These are phyloP conservation scores for Aspergillus quadricinctus DNA, from an alignment of 2,329 filamentous ascomycete genomes.

Conservation along the genomic window DNA sequence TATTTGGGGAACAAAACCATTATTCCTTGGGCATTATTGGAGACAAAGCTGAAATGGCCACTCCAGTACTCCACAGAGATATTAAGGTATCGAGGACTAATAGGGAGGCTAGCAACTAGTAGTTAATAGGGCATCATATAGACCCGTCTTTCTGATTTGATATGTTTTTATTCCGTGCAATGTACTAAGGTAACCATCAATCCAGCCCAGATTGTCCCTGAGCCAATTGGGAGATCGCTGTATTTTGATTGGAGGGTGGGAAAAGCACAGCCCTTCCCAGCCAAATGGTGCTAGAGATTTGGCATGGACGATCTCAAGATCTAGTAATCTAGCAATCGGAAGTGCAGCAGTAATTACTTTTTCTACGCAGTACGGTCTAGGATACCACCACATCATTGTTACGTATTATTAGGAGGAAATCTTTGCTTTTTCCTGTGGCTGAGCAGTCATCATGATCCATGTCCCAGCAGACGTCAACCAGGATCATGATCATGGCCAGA, in stretches of 20 bases:
- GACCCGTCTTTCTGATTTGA: background rate
- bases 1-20: background rate
- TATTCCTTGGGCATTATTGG: background rate
- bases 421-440: background rate
- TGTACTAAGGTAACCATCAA: background rate
- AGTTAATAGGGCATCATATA: background rate
- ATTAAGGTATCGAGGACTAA: background rate
- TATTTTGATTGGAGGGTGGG: slow-evolving; percentile 4
- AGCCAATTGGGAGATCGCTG: background rate
- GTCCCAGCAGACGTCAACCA: background rate
- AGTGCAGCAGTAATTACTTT: background rate
- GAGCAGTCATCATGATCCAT: background rate
- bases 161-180: background rate
- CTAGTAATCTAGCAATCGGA: background rate
- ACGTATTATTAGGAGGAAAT: background rate
- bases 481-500: background rate
- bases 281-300: background rate
- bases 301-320: background rate
- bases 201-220: background rate
- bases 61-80: too few species aligned
- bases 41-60: too few species aligned
- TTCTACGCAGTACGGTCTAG: background rate
- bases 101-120: background rate
- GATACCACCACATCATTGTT: background rate
- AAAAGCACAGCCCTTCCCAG: background rate